phyloP scores from a whole-genome alignment of 106 monocot species.

The Gastrodia elata region DNA sequence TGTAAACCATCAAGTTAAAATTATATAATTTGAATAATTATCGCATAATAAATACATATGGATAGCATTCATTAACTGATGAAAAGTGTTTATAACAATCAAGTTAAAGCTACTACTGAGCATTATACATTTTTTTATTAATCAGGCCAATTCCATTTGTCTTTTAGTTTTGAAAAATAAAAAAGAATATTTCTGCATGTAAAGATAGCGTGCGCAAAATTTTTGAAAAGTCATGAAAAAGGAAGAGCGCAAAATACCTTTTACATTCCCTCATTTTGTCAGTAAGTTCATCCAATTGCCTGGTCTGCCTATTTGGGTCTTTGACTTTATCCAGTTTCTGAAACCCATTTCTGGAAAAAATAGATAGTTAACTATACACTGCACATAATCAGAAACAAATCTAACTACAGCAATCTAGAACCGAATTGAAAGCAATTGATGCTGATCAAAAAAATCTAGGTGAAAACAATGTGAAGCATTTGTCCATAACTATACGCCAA shows the following conservation, averaged over 20 bases:
- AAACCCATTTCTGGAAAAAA: conserved; percentile 54
- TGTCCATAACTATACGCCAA: neutral
- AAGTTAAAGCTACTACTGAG: too few relatives aligned
- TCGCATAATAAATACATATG: too few relatives aligned
- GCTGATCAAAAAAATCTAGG: neutral
- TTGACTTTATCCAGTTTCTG: conserved; percentile 74
- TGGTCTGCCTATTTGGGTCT: conserved; percentile 40
- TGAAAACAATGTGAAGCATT: neutral
- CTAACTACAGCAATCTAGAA: neutral
- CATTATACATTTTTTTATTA: neutral
- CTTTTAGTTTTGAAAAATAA: neutral
- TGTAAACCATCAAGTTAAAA: too few relatives aligned
- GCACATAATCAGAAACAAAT: neutral
- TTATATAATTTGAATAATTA: too few relatives aligned
- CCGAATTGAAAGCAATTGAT: neutral
- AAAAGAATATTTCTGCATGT: neutral
- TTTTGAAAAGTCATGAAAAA: conserved; percentile 1
- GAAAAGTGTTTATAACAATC: too few relatives aligned
- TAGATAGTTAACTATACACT: neutral
- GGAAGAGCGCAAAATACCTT: conserved; percentile 26
- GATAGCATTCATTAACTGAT: too few relatives aligned
- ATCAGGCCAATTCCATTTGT: neutral
- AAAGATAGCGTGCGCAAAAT: neutral
- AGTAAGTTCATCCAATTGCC: conserved; percentile 72
- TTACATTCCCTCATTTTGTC: conserved; percentile 87